These are phyloP conservation scores for Lolium perenne DNA, from an alignment of 176 grass and related monocot genomes.

Conservation along the genomic window DNA sequence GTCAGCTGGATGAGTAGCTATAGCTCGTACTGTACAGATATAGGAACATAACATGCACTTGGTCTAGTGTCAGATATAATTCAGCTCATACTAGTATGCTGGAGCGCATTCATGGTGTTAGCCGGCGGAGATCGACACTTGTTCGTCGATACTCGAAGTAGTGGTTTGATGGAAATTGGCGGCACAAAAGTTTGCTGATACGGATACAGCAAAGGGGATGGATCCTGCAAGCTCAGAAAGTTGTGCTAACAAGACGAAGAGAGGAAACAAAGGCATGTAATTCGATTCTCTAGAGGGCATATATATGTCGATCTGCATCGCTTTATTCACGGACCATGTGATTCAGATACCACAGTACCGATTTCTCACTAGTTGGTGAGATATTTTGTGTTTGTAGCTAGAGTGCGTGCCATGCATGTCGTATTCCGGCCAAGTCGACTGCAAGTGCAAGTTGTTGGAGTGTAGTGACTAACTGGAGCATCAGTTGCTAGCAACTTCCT, in stretches of 20 bases:
- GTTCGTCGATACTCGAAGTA: not conserved
- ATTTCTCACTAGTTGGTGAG: not conserved
- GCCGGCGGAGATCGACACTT: not conserved
- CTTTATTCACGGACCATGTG: slow-evolving; percentile 1
- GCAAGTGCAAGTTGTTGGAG: not conserved
- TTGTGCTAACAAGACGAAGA: not conserved
- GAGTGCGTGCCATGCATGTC: not conserved
- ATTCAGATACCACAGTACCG: not conserved
- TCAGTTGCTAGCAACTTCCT: too few species aligned
- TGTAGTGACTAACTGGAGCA: too few species aligned
- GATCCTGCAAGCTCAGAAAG: not conserved
- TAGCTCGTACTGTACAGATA: not conserved
- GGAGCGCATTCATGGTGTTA: not conserved
- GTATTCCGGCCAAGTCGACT: not conserved
- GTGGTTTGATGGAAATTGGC: not conserved
- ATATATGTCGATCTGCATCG: not conserved
- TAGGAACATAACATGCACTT: not conserved
- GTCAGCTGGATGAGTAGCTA: not conserved
- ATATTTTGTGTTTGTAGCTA: slow-evolving; percentile 1
- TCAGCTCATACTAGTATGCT: not conserved
- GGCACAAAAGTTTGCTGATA: not conserved
- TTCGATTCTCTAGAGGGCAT: not conserved
- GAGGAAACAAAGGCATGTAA: not conserved
- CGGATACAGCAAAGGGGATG: not conserved
- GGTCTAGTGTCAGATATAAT: not conserved